Percentiles rank a stretch among this genome's conserved stretches.
Evolutionary conservation across 176 grass and related monocot genomes (phyloP).

Genomic region (Triticum monococcum): DNA sequence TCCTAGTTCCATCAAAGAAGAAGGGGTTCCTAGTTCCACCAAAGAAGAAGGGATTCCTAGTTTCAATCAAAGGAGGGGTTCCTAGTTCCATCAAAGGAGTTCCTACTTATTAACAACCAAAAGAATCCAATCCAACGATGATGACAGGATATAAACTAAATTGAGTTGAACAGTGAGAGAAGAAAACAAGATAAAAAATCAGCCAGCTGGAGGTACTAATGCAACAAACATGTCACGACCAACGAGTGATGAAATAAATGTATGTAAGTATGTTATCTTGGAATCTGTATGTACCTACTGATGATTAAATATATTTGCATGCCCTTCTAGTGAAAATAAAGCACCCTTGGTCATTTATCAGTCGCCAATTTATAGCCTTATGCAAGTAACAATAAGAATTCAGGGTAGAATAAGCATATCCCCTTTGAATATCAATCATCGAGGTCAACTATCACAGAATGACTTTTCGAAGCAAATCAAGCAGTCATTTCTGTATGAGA

Average conservation of each 20-base stretch:
- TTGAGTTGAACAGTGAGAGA: neutral
- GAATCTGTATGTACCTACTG: too few relatives aligned
- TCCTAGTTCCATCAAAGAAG: too few relatives aligned
- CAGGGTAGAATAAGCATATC: too few relatives aligned
- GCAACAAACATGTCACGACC: neutral
- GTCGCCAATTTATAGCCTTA: neutral
- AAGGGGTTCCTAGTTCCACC: neutral
- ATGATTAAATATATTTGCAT: too few relatives aligned
- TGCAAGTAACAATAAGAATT: neutral
- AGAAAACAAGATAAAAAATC: neutral
- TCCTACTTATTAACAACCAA: neutral
- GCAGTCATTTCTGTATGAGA: neutral
- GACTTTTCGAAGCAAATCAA: constrained; percentile 12
- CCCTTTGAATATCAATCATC: neutral
- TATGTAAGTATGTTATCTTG: too few relatives aligned
- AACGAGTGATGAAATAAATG: too few relatives aligned
- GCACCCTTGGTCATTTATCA: neutral
- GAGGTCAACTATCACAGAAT: neutral
- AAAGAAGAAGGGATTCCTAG: too few relatives aligned
- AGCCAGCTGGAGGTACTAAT: neutral
- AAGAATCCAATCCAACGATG: neutral
- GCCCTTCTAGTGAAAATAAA: too few relatives aligned
- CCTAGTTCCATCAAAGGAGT: too few relatives aligned
- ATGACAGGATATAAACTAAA: neutral
- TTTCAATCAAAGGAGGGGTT: too few relatives aligned